Evolutionary conservation across 2,329 filamentous ascomycete genomes (phyloP).

Genomic region (Dothideomycetes sp.): DNA sequence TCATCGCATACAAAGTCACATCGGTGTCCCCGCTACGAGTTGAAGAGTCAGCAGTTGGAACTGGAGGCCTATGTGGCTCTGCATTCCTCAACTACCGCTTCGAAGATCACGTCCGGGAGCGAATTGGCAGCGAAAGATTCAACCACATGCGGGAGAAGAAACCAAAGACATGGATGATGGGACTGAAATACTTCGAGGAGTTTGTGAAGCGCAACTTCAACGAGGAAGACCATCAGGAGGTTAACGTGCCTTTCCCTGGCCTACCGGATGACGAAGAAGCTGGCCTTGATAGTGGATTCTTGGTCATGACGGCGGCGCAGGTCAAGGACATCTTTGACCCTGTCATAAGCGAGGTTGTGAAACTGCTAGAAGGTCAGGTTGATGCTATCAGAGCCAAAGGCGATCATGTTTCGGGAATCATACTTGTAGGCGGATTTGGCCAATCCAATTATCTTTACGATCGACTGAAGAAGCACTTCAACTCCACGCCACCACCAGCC

Average conservation of each 20-base stretch:
- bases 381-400: slow-evolving; percentile 30
- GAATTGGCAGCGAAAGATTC: slow-evolving; percentile 40
- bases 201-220: slow-evolving; percentile 80
- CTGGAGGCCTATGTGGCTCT: slow-evolving; percentile 66
- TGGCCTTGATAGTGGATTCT: slow-evolving; percentile 65
- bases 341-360: slow-evolving; percentile 47
- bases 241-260: slow-evolving; percentile 72
- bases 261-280: slow-evolving; percentile 66
- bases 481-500: slow-evolving; percentile 34
- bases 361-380: slow-evolving; percentile 34
- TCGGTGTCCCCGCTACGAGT: slow-evolving; percentile 63
- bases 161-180: slow-evolving; percentile 65
- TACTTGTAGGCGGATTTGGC: slow-evolving; percentile 72
- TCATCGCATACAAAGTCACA: slow-evolving; percentile 74
- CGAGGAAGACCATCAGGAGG: slow-evolving; percentile 54
- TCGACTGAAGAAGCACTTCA: slow-evolving; percentile 59
- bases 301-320: slow-evolving; percentile 61
- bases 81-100: slow-evolving; percentile 74
- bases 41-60: slow-evolving; percentile 71
- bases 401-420: slow-evolving; percentile 47
- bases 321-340: slow-evolving; percentile 51
- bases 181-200: slow-evolving; percentile 70
- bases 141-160: slow-evolving; percentile 70
- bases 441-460: slow-evolving; percentile 62
- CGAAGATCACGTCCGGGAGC: slow-evolving; percentile 59